Evolutionary conservation across 2,329 filamentous ascomycete species (phyloP).

Genomic region (Trichoderma semiorbis): DNA sequence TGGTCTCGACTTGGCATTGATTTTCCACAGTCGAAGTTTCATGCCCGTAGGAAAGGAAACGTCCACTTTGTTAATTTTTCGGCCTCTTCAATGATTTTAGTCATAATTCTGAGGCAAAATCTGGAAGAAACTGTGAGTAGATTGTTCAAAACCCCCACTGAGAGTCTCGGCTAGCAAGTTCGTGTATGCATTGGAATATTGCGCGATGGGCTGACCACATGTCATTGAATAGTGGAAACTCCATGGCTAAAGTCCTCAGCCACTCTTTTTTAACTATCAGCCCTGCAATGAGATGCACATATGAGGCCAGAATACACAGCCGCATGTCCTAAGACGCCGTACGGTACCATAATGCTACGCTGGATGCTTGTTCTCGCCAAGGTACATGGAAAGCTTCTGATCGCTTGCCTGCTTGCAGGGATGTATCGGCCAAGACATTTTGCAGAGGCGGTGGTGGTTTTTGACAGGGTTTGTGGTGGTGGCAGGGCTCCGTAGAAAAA

Average conservation of each 20-base stretch:
- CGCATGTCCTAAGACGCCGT: background rate
- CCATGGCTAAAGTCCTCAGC: background rate
- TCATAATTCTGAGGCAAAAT: background rate
- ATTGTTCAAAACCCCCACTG: background rate
- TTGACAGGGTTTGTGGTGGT: background rate
- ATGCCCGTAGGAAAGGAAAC: background rate
- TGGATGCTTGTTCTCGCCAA: background rate
- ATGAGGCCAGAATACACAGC: background rate
- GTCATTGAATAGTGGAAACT: background rate
- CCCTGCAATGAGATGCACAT: background rate
- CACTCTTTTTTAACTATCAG: background rate
- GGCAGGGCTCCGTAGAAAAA: background rate
- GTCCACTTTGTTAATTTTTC: background rate
- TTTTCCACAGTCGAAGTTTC: background rate
- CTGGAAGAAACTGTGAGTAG: background rate
- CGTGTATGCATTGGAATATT: background rate
- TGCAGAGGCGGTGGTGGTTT: background rate
- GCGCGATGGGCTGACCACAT: background rate
- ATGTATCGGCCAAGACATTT: background rate
- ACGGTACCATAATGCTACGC: background rate
- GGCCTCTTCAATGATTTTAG: background rate
- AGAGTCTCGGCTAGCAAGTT: background rate
- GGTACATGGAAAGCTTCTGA: background rate
- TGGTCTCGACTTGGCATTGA: background rate
- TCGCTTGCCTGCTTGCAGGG: background rate